phyloP scores from a whole-genome alignment of 225 moss, liverwort and hornwort species.

The Marchantia polymorpha region DNA sequence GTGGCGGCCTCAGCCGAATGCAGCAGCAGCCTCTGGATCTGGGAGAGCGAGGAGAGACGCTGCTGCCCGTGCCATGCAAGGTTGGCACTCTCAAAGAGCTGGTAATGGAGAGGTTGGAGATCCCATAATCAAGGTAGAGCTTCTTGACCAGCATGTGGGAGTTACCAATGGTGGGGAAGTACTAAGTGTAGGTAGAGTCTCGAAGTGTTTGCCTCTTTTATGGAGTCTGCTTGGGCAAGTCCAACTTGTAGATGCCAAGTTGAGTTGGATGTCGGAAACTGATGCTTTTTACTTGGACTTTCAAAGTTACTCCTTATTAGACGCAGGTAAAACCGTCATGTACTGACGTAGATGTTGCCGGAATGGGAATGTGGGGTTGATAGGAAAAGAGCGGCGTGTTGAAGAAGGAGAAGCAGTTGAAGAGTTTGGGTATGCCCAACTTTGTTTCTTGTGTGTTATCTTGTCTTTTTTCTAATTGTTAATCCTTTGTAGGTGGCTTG shows the following conservation, averaged over 20 bases:
- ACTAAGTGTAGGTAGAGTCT: background rate
- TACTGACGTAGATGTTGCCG: constrained; percentile 11
- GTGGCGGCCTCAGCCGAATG: constrained; percentile 45
- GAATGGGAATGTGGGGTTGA: constrained; percentile 4
- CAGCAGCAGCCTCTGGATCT: constrained; percentile 68
- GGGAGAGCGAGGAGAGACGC: constrained; percentile 95
- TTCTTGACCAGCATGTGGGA: background rate
- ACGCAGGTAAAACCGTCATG: background rate
- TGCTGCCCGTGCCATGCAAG: constrained; percentile 98
- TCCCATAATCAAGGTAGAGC: constrained; percentile 52
- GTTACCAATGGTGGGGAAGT: background rate
- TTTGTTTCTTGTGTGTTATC: background rate
- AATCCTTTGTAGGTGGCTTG: background rate
- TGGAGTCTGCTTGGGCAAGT: background rate
- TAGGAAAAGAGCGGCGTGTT: constrained; percentile 37
- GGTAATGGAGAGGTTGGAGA: constrained; percentile 86
- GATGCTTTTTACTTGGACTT: background rate
- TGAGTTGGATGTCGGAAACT: background rate
- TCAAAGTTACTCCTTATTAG: background rate
- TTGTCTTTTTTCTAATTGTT: background rate
- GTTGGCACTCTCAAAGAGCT: constrained; percentile 88
- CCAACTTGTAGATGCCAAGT: background rate
- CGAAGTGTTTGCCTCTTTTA: background rate
- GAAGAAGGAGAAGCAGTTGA: constrained; percentile 53
- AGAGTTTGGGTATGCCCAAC: constrained; percentile 40